Conservation (phyloP, 805 yeast genomes). For the Kodamaea laetipori region DNA sequence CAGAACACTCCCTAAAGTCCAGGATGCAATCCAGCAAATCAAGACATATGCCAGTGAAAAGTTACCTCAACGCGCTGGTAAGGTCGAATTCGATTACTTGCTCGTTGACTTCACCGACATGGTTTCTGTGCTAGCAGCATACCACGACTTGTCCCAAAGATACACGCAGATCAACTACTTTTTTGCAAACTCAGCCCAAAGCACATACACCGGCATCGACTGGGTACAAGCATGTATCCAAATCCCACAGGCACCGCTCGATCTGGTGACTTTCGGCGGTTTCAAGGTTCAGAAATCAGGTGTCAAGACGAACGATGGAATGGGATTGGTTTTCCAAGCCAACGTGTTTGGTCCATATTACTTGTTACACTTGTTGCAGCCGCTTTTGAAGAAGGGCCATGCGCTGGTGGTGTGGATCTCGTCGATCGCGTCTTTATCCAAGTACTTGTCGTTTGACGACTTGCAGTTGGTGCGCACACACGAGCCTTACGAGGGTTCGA, state of each 20-base stretch:
- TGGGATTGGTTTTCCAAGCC: slow-evolving; percentile 91
- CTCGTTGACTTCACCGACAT: slow-evolving; percentile 88
- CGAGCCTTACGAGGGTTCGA: slow-evolving; percentile 89
- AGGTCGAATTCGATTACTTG: slow-evolving; percentile 82
- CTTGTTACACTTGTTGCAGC: slow-evolving; percentile 65
- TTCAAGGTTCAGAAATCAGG: slow-evolving; percentile 85
- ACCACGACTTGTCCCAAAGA: slow-evolving; percentile 64
- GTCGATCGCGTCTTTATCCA: slow-evolving; percentile 77
- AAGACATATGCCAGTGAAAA: slow-evolving; percentile 39
- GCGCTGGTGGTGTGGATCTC: slow-evolving; percentile 75
- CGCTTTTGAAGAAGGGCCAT: slow-evolving; percentile 63
- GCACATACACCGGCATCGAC: slow-evolving; percentile 82
- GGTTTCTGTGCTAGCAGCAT: slow-evolving; percentile 79
- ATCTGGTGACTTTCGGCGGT: slow-evolving; percentile 84
- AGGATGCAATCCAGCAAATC: slow-evolving; percentile 59
- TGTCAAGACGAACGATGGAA: slow-evolving; percentile 68
- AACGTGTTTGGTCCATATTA: slow-evolving; percentile 97
- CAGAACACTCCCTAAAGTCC: slow-evolving; percentile 82
- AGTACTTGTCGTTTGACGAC: slow-evolving; percentile 72
- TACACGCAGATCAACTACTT: slow-evolving; percentile 73
- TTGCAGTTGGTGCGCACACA: slow-evolving; percentile 64
- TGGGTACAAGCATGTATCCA: slow-evolving; percentile 79
- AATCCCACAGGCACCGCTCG: slow-evolving; percentile 63
- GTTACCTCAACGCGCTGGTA: slow-evolving; percentile 46
- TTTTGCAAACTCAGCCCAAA: slow-evolving; percentile 88